phyloP scores from a whole-genome alignment of 805 yeast species.

The Torulaspora maleeae region DNA sequence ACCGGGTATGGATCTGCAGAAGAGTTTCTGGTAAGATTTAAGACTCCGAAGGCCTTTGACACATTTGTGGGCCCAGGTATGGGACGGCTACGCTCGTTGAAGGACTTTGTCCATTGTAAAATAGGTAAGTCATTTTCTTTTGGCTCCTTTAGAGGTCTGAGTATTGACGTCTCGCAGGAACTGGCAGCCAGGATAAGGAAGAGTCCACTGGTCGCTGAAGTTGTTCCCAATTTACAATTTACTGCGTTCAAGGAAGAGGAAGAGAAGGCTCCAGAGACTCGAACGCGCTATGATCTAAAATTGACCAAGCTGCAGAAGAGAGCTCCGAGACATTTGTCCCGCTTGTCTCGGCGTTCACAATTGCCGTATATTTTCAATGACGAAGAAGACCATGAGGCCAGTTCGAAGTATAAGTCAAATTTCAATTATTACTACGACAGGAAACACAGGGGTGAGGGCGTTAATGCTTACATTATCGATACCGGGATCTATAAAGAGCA shows the following conservation, averaged over 20 bases:
- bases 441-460: conserved; percentile 49
- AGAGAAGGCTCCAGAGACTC: not conserved
- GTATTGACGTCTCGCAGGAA: conserved; percentile 53
- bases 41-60: conserved; percentile 46
- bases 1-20: conserved; percentile 12
- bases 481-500: conserved; percentile 68
- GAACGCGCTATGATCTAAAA: conserved; percentile 1
- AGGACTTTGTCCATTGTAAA: conserved; percentile 44
- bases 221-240: conserved; percentile 62
- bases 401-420: too few relatives aligned
- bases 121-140: conserved; percentile 54
- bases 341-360: conserved; percentile 50
- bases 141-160: conserved; percentile 67
- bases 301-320: conserved; percentile 33
- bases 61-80: conserved; percentile 45
- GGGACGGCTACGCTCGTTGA: conserved; percentile 23
- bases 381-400: conserved; percentile 20
- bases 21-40: conserved; percentile 50
- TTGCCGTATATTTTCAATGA: conserved; percentile 30
- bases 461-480: conserved; percentile 74
- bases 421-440: conserved; percentile 47
- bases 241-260: conserved; percentile 46
- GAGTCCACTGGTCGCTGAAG: conserved; percentile 62
- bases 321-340: conserved; percentile 65
- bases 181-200: conserved; percentile 44